Percentiles rank a stretch among this genome's conserved stretches.
Conservation (phyloP, 2,329 filamentous ascomycete genomes). For the Fusarium nurragi region DNA sequence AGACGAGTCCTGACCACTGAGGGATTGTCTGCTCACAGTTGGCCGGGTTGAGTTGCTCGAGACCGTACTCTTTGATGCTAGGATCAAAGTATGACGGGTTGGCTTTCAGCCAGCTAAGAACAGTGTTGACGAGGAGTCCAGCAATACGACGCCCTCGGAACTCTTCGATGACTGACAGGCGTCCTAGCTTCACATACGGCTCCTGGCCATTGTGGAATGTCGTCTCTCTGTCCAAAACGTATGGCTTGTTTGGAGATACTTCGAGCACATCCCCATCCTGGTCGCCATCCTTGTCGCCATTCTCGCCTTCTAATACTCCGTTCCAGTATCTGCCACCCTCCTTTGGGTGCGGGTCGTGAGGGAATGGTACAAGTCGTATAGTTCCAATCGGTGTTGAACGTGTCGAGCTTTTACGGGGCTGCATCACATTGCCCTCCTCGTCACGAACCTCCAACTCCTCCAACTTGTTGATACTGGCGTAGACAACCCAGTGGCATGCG, state of each 20-base stretch:
- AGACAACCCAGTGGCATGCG: slow-evolving; percentile 89
- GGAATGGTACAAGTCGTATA: slow-evolving; percentile 83
- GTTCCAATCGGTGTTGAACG: slow-evolving; percentile 70
- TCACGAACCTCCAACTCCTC: slow-evolving; percentile 56
- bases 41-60: slow-evolving; percentile 55
- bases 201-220: slow-evolving; percentile 69
- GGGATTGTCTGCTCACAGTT: slow-evolving; percentile 53
- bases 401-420: slow-evolving; percentile 57
- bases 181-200: slow-evolving; percentile 83
- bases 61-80: slow-evolving; percentile 56
- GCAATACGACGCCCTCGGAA: slow-evolving; percentile 74
- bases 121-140: slow-evolving; percentile 71
- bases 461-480: slow-evolving; percentile 68
- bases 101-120: slow-evolving; percentile 71
- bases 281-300: neutral
- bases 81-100: slow-evolving; percentile 68
- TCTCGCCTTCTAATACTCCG: slow-evolving; percentile 50
- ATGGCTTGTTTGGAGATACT: slow-evolving; percentile 24
- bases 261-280: neutral
- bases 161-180: slow-evolving; percentile 74
- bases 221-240: slow-evolving; percentile 55
- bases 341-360: slow-evolving; percentile 72
- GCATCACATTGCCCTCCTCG: slow-evolving; percentile 53
- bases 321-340: slow-evolving; percentile 60
- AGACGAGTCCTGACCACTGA: slow-evolving; percentile 77